These are phyloP conservation scores for Euclidium syriacum DNA, from an alignment of 345 rosid species.

Conservation along the genomic window DNA sequence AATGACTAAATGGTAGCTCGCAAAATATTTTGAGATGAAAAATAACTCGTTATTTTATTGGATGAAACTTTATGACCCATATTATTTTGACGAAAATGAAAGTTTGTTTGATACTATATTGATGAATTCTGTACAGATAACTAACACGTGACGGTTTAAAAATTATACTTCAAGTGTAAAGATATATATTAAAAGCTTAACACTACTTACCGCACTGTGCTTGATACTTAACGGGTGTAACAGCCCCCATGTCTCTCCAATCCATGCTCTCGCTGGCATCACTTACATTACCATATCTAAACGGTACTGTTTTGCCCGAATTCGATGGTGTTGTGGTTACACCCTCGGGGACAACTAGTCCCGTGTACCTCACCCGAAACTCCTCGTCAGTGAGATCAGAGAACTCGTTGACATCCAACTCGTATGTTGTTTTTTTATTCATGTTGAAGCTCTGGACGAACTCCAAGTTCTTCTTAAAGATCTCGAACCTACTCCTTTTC, in stretches of 20 bases:
- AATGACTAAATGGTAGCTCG: no score
- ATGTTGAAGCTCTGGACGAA: conserved; percentile 37
- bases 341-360: conserved; percentile 18
- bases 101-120: no score
- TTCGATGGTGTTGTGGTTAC: background rate
- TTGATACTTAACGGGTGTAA: conserved; percentile 38
- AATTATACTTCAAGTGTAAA: background rate
- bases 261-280: conserved; percentile 28
- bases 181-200: background rate
- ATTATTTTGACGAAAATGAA: no score
- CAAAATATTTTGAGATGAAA: background rate
- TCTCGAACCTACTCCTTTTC: conserved; percentile 28
- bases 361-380: conserved; percentile 32
- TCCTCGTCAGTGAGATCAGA: conserved; percentile 49
- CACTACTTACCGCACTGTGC: conserved; percentile 35
- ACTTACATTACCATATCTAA: conserved; percentile 23
- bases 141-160: no score
- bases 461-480: conserved; percentile 42
- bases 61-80: no score
- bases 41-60: no score
- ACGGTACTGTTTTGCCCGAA: background rate
- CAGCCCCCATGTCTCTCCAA: conserved; percentile 46
- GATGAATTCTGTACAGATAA: no score
- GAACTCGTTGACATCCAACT: conserved; percentile 40
- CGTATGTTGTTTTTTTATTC: conserved; percentile 17